phyloP scores from a whole-genome alignment of 225 moss, liverwort and hornwort genomes.

The Pseudoscleropodium purum region DNA sequence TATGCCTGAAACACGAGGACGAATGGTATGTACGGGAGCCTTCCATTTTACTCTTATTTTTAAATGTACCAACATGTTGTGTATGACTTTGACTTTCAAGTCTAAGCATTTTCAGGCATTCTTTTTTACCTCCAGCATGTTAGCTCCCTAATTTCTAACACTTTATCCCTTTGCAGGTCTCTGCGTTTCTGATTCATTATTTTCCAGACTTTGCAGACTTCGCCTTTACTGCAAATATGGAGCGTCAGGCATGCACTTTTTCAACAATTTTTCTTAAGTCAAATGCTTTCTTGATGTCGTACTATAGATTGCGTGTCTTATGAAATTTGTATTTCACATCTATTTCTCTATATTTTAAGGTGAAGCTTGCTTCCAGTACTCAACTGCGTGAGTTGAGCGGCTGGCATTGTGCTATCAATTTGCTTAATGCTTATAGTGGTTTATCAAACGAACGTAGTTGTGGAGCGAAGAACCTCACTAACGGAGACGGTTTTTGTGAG shows the following conservation, averaged over 20 bases:
- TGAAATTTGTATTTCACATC: neutral
- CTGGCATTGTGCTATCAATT: neutral
- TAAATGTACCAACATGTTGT: neutral
- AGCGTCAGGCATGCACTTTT: conserved; percentile 53
- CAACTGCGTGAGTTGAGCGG: neutral
- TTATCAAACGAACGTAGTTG: neutral
- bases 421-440: neutral
- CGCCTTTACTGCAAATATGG: conserved; percentile 86
- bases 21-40: conserved; percentile 48
- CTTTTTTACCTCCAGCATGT: neutral
- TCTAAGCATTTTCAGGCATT: neutral
- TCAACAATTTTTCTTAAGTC: neutral
- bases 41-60: neutral
- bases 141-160: neutral
- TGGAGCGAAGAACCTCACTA: neutral
- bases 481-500: neutral
- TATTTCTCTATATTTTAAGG: neutral
- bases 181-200: conserved; percentile 71
- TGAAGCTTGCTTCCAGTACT: neutral
- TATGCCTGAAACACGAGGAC: conserved; percentile 77
- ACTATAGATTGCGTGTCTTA: neutral
- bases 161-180: conserved; percentile 47
- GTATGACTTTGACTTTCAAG: neutral
- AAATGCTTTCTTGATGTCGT: neutral
- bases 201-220: conserved; percentile 82